Evolutionary conservation across 179 eudicot genomes (phyloP), one percentile per base, ranked within the genome.

Genomic region (Nepenthes alata): DNA sequence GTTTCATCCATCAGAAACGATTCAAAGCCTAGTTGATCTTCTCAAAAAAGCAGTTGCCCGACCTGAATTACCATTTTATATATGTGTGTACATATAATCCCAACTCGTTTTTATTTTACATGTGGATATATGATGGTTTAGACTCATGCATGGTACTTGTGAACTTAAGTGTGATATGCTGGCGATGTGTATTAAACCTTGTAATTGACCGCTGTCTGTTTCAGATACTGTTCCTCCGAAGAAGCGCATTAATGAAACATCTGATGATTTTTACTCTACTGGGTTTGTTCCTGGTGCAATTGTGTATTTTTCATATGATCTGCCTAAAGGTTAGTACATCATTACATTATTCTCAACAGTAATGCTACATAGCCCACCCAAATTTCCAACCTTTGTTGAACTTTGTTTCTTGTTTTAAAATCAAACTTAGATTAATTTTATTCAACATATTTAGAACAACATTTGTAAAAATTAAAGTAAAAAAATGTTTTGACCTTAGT

Each of bases 201-300:
- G 57, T 9, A 34, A n/a, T 37, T 66, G 4, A 14, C 37, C 9
- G 2, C 36, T 16, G 11, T 34, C 10, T 49, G 35, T 57, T 67
- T 55, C 73, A 85, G 91, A 84, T 68, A 89, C 98, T 34, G 83
- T 91, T 57, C 98, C 98, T 69, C 98, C 96, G 4, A 86, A 83
- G 84, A 89, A 81, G 89, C 83, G 54, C 65, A 71, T 91, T 15
- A 86, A 82, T 53, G 86, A 89, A 64, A 72, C 69, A 39, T 78
- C 78, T 15, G 89, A 78, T 68, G 79, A 91, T 64, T 86, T 86
- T 60, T 83, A 79, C 65, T 77, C 95, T 72, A 91, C 91, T 54
- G 96, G 96, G 41, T 84, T 91, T 69, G 72, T 87, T 72, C 98
- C 98, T 7, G 96, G 98, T 61, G 96, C 98, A 57, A 84, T 89